These are phyloP conservation scores for Yarrowia porcina DNA, from an alignment of 805 yeast genomes.

Conservation along the genomic window DNA sequence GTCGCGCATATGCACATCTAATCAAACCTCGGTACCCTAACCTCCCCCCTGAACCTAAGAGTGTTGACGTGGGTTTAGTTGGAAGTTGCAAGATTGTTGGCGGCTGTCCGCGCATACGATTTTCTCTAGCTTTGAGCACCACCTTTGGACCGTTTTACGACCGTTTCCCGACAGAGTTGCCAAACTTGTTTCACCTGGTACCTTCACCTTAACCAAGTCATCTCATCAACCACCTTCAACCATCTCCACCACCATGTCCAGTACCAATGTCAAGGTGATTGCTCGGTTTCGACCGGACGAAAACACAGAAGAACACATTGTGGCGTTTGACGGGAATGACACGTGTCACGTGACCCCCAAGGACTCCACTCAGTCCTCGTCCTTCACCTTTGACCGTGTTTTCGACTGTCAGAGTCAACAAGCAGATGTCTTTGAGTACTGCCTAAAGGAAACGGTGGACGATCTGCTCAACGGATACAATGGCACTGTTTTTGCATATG, in stretches of 20 bases:
- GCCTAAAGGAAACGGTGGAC: constrained; percentile 60
- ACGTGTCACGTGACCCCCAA: constrained; percentile 11
- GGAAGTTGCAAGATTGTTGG: too few relatives aligned
- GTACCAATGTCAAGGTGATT: constrained; percentile 58
- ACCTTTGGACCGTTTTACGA: too few relatives aligned
- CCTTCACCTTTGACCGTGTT: constrained; percentile 59
- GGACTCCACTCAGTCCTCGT: background rate
- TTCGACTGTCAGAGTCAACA: constrained; percentile 55
- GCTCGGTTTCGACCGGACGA: constrained; percentile 69
- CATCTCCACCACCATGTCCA: background rate
- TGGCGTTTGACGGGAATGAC: background rate
- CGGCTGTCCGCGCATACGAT: too few relatives aligned
- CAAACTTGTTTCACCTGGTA: too few relatives aligned
- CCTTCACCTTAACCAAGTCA: too few relatives aligned
- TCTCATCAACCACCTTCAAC: background rate
- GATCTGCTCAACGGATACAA: constrained; percentile 74
- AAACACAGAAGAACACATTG: constrained; percentile 30
- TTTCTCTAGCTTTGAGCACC: too few relatives aligned
- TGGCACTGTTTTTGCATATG: constrained; percentile 74
- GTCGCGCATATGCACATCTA: background rate
- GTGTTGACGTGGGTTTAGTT: background rate
- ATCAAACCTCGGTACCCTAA: constrained; percentile 12
- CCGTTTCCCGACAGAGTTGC: too few relatives aligned
- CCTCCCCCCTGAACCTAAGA: constrained; percentile 22
- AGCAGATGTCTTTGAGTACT: constrained; percentile 53